phyloP scores from a whole-genome alignment of 2,329 filamentous ascomycete genomes.

The Westerdykella aurantiaca region DNA sequence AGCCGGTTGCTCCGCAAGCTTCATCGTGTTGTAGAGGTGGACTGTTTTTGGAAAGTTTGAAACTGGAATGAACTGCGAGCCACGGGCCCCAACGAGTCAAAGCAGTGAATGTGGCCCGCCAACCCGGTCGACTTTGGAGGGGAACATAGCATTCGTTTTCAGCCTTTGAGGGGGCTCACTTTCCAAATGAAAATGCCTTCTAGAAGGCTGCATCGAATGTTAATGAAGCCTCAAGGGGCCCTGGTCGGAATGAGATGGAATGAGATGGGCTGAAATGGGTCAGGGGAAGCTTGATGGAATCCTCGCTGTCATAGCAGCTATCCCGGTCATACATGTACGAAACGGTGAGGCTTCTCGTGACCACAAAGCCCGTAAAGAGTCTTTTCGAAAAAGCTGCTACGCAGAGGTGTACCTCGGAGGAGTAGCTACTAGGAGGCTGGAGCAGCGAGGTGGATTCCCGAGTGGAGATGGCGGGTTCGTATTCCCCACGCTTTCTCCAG shows the following conservation, averaged over 20 bases:
- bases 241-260: neutral
- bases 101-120: neutral
- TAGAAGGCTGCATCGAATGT: neutral
- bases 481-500: too few relatives aligned
- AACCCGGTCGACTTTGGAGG: neutral
- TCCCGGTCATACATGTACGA: neutral
- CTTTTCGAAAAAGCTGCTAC: too few relatives aligned
- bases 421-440: too few relatives aligned
- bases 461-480: too few relatives aligned
- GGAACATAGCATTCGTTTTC: neutral
- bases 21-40: neutral
- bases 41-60: neutral
- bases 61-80: neutral
- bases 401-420: too few relatives aligned
- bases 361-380: neutral
- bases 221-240: neutral
- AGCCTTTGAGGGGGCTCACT: neutral
- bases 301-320: neutral
- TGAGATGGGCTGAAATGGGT: neutral
- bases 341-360: neutral
- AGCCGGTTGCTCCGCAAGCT: constrained; percentile 1
- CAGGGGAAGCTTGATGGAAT: neutral
- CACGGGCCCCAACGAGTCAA: neutral
- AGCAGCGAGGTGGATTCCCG: too few relatives aligned
- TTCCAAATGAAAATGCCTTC: neutral